phyloP scores from a whole-genome alignment of 257 asterid genomes.

The Solanum commersonii region DNA sequence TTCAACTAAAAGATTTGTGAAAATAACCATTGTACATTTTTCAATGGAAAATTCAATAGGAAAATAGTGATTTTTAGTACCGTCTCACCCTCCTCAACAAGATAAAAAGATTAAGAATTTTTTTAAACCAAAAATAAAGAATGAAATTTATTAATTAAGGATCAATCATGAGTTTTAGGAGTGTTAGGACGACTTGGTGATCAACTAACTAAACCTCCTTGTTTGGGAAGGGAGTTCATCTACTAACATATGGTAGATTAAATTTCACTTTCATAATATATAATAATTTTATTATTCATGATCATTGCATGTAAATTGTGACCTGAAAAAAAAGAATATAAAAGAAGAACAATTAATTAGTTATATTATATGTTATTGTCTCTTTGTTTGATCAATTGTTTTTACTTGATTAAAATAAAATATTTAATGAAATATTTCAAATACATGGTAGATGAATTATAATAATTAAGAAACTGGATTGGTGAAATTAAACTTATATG shows the following conservation, averaged over 20 bases:
- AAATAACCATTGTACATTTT: too few relatives aligned
- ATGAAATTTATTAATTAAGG: background rate
- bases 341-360: background rate
- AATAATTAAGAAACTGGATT: background rate
- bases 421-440: background rate
- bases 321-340: background rate
- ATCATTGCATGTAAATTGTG: background rate
- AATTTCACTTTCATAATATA: background rate
- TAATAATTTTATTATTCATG: background rate
- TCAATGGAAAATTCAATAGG: too few relatives aligned
- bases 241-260: slow-evolving; percentile 1
- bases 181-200: slow-evolving; percentile 1
- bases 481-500: background rate
- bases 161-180: background rate
- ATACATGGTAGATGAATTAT: background rate
- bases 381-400: background rate
- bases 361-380: background rate
- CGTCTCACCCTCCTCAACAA: background rate
- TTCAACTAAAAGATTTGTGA: background rate
- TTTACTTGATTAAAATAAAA: background rate
- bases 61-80: background rate
- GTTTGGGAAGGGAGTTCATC: slow-evolving; percentile 1
- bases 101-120: background rate
- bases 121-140: background rate
- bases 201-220: background rate